A percentile compares a stretch with the other conserved stretches of the same genome.
Conservation (phyloP, 176 grass and related monocot species). For the Triticum dicoccoides region DNA sequence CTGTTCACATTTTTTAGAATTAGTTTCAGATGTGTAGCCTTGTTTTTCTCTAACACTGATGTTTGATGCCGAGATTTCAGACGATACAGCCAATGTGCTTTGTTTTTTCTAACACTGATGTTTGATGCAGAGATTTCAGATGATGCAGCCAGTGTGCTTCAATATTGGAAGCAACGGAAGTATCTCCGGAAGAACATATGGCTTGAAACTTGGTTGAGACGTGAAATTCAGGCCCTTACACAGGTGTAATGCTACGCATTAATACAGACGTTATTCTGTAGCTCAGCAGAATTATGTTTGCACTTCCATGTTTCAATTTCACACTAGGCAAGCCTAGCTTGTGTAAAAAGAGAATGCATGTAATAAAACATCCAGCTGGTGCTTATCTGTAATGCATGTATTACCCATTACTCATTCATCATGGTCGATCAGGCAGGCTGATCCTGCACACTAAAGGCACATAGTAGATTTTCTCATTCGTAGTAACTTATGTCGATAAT, state of each 20-base stretch:
- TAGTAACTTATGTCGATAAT: background rate
- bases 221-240: constrained; percentile 57
- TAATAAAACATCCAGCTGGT: background rate
- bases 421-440: background rate
- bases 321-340: background rate
- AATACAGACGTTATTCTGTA: background rate
- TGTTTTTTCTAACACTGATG: background rate
- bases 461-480: background rate
- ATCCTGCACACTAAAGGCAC: background rate
- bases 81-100: background rate
- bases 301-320: background rate
- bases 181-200: constrained; percentile 43
- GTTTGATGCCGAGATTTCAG: constrained; percentile 23
- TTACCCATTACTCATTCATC: background rate
- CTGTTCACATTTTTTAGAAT: background rate
- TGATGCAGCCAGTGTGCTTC: constrained; percentile 10
- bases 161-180: constrained; percentile 45
- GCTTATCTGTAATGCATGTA: background rate
- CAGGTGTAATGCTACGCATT: background rate
- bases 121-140: constrained; percentile 28
- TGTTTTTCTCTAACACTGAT: background rate
- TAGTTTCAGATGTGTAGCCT: background rate
- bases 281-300: background rate
- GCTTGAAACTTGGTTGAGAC: constrained; percentile 54
- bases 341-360: background rate